Percentiles rank a stretch among this genome's conserved stretches.
Conservation (phyloP, 306 rosid genomes). For the Cercis canadensis region DNA sequence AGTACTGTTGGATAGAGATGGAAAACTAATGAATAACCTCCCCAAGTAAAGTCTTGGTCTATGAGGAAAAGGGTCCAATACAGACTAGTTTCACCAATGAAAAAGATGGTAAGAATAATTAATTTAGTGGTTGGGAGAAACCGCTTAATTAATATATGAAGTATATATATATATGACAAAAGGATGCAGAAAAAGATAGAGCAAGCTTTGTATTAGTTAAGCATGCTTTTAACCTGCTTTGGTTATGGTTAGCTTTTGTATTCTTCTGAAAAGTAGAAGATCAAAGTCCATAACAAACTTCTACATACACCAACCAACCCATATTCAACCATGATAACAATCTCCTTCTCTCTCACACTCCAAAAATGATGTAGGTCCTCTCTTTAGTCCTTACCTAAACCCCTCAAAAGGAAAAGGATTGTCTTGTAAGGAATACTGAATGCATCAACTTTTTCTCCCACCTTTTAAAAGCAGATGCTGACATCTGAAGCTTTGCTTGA, state of each 20-base stretch:
- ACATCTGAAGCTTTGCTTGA: slow-evolving; percentile 43
- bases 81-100: too few relatives aligned
- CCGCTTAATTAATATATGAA: background rate
- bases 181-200: slow-evolving; percentile 25
- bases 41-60: too few relatives aligned
- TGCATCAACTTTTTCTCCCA: slow-evolving; percentile 45
- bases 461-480: slow-evolving; percentile 71
- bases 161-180: slow-evolving; percentile 43
- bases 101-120: background rate
- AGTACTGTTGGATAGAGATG: background rate
- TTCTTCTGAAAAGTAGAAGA: slow-evolving; percentile 44
- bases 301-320: slow-evolving; percentile 18
- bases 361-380: background rate
- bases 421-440: slow-evolving; percentile 63
- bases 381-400: slow-evolving; percentile 54
- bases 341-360: slow-evolving; percentile 19
- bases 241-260: slow-evolving; percentile 59
- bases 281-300: slow-evolving; percentile 37
- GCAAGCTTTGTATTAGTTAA: slow-evolving; percentile 41
- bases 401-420: slow-evolving; percentile 55
- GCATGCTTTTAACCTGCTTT: slow-evolving; percentile 58
- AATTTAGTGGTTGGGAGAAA: background rate
- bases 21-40: background rate
- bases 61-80: too few relatives aligned
- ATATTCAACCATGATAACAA: slow-evolving; percentile 25